Evolutionary conservation across 2,329 filamentous ascomycete species (phyloP), one percentile per base, ranked within the genome.

Genomic region (Pseudonectria buxi): DNA sequence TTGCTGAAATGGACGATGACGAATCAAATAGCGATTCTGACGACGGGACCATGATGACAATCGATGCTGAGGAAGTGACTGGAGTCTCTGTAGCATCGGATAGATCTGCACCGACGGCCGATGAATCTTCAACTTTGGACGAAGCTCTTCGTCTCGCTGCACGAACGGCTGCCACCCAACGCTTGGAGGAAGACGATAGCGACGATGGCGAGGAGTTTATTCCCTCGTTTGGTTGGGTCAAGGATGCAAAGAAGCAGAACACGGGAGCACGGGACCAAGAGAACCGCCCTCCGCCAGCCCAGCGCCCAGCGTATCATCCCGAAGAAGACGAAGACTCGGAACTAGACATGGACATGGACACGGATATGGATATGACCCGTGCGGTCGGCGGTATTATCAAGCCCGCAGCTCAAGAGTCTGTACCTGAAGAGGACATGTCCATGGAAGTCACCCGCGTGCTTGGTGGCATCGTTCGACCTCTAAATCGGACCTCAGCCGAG

Each of bases 391-490:
- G 71, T n/a, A 78, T 78, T 28, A 51, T 72, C 26, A 58, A 55
- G 42, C 15, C 68, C 33, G 53, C 68, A 15, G 55, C 63, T 5
- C 67, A 68, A 10, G 56, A 61, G 12, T 26, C 29, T 10, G 49
- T 56, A 3, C 65, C 72, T 15, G 72, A 74, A 14, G 74, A 78
- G 44, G 86, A 89, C 26, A 81, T 94, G 71, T 92, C 86, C 14
- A 95, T 96, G 90, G 90, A 96, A 50, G 86, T 95, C 7, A 95
- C 90, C 2, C 78, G 77, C 36, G 86, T 78, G 7, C 69, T 94
- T 35, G 90, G 90, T 7, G 76, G 81, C 3, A 95, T 96, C 35
- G 61, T 95, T 14, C 64, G 32, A 34, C 31, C 11, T 28, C 13
- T 32, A 11, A 28, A 24, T n/a, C 14, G 25, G 24, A n/a, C 35